Evolutionary conservation across 2,329 filamentous ascomycete species (phyloP).

Genomic region (Fusarium udum): DNA sequence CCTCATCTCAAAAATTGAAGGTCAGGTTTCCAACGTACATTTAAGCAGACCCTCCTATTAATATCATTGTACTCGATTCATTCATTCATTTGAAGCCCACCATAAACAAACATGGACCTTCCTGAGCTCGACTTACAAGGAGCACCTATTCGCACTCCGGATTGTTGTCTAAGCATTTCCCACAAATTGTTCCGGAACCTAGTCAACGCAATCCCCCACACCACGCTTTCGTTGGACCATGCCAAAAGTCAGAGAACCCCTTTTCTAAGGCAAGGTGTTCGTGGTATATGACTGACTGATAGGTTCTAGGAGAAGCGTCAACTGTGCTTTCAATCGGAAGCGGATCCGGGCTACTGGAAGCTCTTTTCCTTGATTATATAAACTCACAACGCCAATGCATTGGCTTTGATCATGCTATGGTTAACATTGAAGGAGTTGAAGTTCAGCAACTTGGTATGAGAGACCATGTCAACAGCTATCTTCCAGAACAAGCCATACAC

Average conservation of each 20-base stretch:
- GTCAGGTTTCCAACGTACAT: neutral
- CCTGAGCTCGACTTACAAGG: slow-evolving; percentile 17
- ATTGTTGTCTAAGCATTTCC: slow-evolving; percentile 46
- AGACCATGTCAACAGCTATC: slow-evolving; percentile 38
- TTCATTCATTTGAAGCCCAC: neutral
- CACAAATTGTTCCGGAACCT: slow-evolving; percentile 35
- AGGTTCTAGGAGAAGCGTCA: neutral
- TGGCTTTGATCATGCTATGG: neutral
- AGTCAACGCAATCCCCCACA: slow-evolving; percentile 3
- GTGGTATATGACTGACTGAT: neutral
- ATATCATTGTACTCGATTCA: too few relatives aligned
- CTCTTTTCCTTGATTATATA: slow-evolving; percentile 31
- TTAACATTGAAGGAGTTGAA: slow-evolving; percentile 43
- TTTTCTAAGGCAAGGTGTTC: neutral
- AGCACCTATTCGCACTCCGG: slow-evolving; percentile 37
- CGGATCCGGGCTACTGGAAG: slow-evolving; percentile 45
- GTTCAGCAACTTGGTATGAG: slow-evolving; percentile 32
- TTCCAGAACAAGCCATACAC: slow-evolving; percentile 40
- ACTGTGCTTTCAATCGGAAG: slow-evolving; percentile 46
- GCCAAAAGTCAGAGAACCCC: neutral
- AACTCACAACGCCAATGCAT: neutral
- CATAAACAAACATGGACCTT: slow-evolving; percentile 19
- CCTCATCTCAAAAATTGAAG: neutral
- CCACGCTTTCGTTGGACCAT: neutral
- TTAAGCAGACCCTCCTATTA: neutral